Evolutionary conservation across 192 early-diverging fungal species (phyloP), one percentile per base, ranked within the genome.

Genomic region (Rhizoclosmatium globosum): DNA sequence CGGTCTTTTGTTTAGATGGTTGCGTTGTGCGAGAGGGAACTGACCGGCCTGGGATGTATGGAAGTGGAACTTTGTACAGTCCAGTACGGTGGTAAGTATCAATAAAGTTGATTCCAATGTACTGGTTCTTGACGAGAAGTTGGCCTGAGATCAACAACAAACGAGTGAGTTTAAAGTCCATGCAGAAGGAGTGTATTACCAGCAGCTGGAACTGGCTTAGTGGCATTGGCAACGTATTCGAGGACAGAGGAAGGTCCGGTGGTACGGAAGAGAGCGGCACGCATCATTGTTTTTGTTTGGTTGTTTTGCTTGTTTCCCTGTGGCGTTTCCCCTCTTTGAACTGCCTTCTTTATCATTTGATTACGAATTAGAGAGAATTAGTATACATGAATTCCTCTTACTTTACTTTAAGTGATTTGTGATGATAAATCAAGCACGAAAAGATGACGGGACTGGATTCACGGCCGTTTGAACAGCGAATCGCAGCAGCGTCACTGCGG

Each of bases 41-140:
- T 13, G 38, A 85, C 21, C 92, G 85, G 42, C 96, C 96, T 42
- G 93, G 84, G 60, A 90, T 86, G 47, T 87, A 89, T 2, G 94
- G 94, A 1, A 93, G 78, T 2, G 87, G 65, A 11, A 90, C 65
- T 50, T 85, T 86, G 79, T 96, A 96, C 7, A 94, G 82, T 45
- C 96, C 96, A 15, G 86, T 86, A 64, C 96, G 92, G 60, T 94
- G 94, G 82, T 96, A 95, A 0, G 92, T 97, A 82, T 98, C 97
- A 70, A 97, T 95, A 64, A 91, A 95, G 85, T 97, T 98, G 50
- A 98, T 89, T 3, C 96, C 96, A 11, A 91, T 86, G 64, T 84
- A 92, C 1, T 85, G 78, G 85, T 96, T 96, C 67, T 88, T 87
- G 58, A 97, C 88, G n/a, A 96, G 82, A 4, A 96, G 74, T 42